Conservation (phyloP, 2,329 filamentous ascomycete genomes). For the Bretziella fagacearum region DNA sequence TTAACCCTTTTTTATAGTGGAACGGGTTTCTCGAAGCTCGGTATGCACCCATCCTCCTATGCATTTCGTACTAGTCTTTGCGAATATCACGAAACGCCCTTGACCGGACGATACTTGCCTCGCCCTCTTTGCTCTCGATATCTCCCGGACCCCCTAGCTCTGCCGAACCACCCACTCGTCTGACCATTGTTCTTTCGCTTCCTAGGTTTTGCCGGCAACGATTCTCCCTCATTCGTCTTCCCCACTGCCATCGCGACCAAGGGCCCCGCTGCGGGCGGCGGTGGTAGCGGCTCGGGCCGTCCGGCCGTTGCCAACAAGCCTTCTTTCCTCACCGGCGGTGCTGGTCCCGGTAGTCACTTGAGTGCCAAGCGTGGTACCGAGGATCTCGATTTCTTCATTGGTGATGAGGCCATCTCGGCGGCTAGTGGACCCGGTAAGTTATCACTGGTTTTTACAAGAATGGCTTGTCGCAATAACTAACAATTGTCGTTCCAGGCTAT, state of each 20-base stretch:
- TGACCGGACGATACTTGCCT: not conserved
- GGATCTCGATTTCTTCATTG: conserved; percentile 97
- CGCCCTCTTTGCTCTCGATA: not conserved
- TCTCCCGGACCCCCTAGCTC: not conserved
- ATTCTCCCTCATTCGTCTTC: conserved; percentile 97
- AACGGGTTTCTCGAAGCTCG: conserved; percentile 98
- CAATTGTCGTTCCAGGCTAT: conserved; percentile 44
- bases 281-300: conserved; percentile 68
- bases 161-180: not conserved
- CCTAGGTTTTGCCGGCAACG: conserved; percentile 92
- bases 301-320: conserved; percentile 89
- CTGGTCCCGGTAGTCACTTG: conserved; percentile 65
- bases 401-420: conserved; percentile 81
- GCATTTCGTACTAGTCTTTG: conserved; percentile 11
- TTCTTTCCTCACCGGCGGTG: conserved; percentile 81
- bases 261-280: conserved; percentile 50
- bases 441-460: conserved; percentile 4
- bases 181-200: conserved; percentile 13
- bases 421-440: conserved; percentile 59
- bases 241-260: conserved; percentile 97
- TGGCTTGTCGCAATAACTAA: conserved; percentile 7
- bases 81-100: not conserved
- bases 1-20: conserved; percentile 44
- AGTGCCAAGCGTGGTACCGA: conserved; percentile 90
- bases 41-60: conserved; percentile 34